Base-by-base conservation (phyloP, 257 asterid genomes). In the Euphrasia confusa region DNA sequence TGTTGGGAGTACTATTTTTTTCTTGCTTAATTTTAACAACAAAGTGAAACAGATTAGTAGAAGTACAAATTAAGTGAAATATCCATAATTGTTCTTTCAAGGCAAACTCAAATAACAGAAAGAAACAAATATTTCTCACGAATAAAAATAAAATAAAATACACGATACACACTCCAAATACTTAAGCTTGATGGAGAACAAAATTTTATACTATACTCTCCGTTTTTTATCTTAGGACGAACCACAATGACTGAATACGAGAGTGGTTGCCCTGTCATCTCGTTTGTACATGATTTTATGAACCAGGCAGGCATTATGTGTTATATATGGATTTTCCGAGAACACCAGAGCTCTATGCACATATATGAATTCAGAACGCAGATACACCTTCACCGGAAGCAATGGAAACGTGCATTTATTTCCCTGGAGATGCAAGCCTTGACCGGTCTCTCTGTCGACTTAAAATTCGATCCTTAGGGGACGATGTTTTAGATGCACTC, bases 391-490 rank as follows among this genome's bases (percentile, higher is more conserved):
- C 2, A 52, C 78, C 66, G 15, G 35, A 70, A 50, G 44, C 27
- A 71, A 32, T 5, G 30, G 49, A 18, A 10, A 58, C 76, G 40
- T 63, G 30, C 73, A 59, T 65, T 80, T 77, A 80, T 68, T 71
- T 80, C 64, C 91, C 83, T 1, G 96, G 96, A 69, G 93, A 86
- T 68, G 89, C 88, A 78, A 83, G 76, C 72, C 84, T 79, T 60
- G 65, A 74, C 60, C 88, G 86, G 58, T 85, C 94, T 71, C 66
- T 89, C 54, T 71, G 78, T 39, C 84, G 72, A 70, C 77, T 83
- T 67, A 77, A 40, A 44, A 76, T 63, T 65, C 77, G 82, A 48
- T 92, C 96, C 64, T 80, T 89, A 35, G 97, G 96, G 45, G 99
- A 90, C 13, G 96, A 84, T 67, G 84, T 80, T 72, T 81, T 89